Evolutionary conservation across 176 grass and related monocot species (phyloP), one percentile per base, ranked within the genome.

Genomic region (Aegilops umbellulata): DNA sequence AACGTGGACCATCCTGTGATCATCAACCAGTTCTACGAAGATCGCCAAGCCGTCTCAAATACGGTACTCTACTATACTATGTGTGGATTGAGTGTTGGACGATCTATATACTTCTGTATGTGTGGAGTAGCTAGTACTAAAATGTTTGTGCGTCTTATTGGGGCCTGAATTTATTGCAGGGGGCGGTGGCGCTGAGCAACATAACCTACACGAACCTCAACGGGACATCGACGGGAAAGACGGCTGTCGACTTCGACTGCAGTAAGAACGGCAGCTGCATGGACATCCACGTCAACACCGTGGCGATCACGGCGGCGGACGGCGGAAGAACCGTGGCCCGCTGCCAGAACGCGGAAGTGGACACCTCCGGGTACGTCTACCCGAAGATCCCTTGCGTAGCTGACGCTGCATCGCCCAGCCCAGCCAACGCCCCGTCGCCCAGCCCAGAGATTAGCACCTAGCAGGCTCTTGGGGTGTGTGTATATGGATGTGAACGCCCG

Each of bases 21-120:
- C 3, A 89, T 92, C 82, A 53, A 86, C 65, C 86, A 92, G 60
- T 92, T 86, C 83, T 92, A 92, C 23, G 3, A 61, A 23, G 78
- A 60, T 10, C 0, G 1, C 24, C 17, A 20, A 3, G 0, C 0
- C 46, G 0, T 10, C 74, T 6, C 14, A 8, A 11, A 16, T 13
- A 10, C 7, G 53, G 81, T 88, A 68, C 17, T 26, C 17, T 57
- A 22, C 19, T 19, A 7, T 19, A 7, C 15, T 53, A 53, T 53
- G 5, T 58, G 55, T 22, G 20, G 19, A 8, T 58, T 58, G 20
- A 58, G 7, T 58, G 55, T 22, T 22, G 62, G 62, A 29, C 63
- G 63, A 65, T 30, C 12, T 65, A 67, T 16, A 12, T 27, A 64
- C 12, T 15, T 46, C 42, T 14, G 42, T 46, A 9, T 30, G 26